These are phyloP conservation scores for Pleurotus ostreatus DNA, from an alignment of 768 basidiomycete genomes.

Conservation along the genomic window DNA sequence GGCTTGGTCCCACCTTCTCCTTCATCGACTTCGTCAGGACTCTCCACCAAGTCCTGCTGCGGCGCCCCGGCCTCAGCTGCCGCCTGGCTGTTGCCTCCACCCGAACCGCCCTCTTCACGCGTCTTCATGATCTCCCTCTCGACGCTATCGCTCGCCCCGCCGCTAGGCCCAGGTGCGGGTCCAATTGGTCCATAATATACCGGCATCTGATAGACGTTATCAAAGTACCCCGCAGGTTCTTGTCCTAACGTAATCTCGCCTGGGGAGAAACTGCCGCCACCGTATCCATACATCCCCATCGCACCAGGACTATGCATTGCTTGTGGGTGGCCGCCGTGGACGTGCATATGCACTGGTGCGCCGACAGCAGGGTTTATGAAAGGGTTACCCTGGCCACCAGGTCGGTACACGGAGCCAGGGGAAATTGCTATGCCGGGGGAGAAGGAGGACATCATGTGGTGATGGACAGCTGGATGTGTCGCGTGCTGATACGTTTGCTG, in stretches of 20 bases:
- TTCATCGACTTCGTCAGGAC: not conserved
- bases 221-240: conserved; percentile 41
- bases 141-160: conserved; percentile 17
- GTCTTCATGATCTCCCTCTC: conserved; percentile 33
- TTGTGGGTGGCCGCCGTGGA: not conserved
- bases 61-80: not conserved
- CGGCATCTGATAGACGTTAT: conserved; percentile 36
- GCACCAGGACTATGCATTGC: conserved; percentile 15
- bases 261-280: conserved; percentile 22
- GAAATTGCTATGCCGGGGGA: conserved; percentile 72
- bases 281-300: conserved; percentile 24
- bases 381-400: conserved; percentile 36
- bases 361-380: conserved; percentile 44
- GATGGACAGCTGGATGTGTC: conserved; percentile 9
- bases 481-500: conserved; percentile 13
- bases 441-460: conserved; percentile 34
- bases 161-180: no score
- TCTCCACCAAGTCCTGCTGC: not conserved
- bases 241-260: conserved; percentile 14
- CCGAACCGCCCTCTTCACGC: conserved; percentile 3
- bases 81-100: not conserved
- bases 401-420: conserved; percentile 69
- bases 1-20: not conserved
- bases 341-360: conserved; percentile 34
- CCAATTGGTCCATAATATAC: conserved; percentile 10